phyloP scores from a whole-genome alignment of 2,329 filamentous ascomycete species.

The Hypomyces rosellus region DNA sequence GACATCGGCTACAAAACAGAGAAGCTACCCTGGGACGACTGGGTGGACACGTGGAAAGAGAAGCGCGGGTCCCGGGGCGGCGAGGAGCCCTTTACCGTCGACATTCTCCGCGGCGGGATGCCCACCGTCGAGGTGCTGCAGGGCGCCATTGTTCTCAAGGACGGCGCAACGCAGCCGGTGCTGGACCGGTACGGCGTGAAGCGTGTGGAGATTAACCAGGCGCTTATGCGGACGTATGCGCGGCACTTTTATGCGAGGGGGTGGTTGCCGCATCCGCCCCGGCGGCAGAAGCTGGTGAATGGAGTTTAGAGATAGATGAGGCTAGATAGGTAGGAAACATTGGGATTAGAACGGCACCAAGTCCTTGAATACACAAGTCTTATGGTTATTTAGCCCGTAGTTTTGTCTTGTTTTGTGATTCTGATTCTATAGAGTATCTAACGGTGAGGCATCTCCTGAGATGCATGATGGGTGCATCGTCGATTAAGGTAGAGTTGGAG shows the following conservation, averaged over 20 bases:
- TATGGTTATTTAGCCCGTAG: too few relatives aligned
- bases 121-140: conserved; percentile 65
- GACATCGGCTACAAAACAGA: conserved; percentile 66
- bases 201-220: conserved; percentile 61
- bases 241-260: conserved; percentile 76
- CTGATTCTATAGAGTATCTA: too few relatives aligned
- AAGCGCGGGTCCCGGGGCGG: conserved; percentile 61
- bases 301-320: too few relatives aligned
- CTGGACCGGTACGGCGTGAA: conserved; percentile 47
- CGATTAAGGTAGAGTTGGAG: too few relatives aligned
- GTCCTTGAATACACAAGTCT: too few relatives aligned
- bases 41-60: conserved; percentile 68
- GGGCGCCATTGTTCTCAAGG: conserved; percentile 67
- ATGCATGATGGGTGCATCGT: too few relatives aligned
- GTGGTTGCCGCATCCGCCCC: conserved; percentile 62
- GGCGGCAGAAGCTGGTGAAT: conserved; percentile 17
- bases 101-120: conserved; percentile 76
- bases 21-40: conserved; percentile 62
- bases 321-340: too few relatives aligned
- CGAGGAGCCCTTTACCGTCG: conserved; percentile 68
- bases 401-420: too few relatives aligned
- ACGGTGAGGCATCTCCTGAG: too few relatives aligned
- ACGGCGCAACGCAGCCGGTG: conserved; percentile 58
- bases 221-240: conserved; percentile 70
- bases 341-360: too few relatives aligned